A percentile compares a stretch with the other conserved stretches of the same genome.
Conservation (phyloP, 768 basidiomycete genomes). For the Steccherinum ochraceum region DNA sequence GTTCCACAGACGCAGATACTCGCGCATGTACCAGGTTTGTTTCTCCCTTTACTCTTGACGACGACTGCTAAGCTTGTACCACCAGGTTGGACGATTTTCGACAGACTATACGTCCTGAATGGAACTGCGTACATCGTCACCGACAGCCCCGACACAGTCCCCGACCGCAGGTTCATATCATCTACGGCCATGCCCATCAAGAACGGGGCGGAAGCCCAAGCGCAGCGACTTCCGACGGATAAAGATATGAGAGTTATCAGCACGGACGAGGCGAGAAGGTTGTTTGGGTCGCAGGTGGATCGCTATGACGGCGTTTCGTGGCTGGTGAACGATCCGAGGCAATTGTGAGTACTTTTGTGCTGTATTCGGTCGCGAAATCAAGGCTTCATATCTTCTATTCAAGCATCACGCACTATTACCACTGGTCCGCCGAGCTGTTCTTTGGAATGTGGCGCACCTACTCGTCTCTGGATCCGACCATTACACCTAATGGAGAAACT, state of each 20-base stretch:
- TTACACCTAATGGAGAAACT: slow-evolving; percentile 60
- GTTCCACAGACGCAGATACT: slow-evolving; percentile 62
- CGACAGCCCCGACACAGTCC: slow-evolving; percentile 59
- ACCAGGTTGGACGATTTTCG: slow-evolving; percentile 92
- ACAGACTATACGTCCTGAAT: slow-evolving; percentile 74
- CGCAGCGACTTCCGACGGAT: slow-evolving; percentile 64
- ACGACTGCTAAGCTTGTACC: background rate
- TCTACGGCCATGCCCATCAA: slow-evolving; percentile 60
- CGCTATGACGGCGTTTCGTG: slow-evolving; percentile 79
- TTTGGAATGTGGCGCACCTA: slow-evolving; percentile 93
- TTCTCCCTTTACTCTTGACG: background rate
- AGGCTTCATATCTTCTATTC: no score
- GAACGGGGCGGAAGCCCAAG: slow-evolving; percentile 49
- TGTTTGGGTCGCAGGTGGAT: slow-evolving; percentile 72
- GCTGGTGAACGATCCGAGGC: slow-evolving; percentile 77
- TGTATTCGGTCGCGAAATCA: no score
- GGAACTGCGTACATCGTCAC: slow-evolving; percentile 81
- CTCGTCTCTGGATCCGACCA: slow-evolving; percentile 68
- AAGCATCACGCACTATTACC: slow-evolving; percentile 89
- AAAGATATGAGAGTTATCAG: slow-evolving; percentile 75
- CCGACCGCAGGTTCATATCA: slow-evolving; percentile 60
- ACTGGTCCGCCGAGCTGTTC: slow-evolving; percentile 88
- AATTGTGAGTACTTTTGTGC: slow-evolving; percentile 71
- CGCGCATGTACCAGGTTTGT: slow-evolving; percentile 43
- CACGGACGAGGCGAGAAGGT: slow-evolving; percentile 51